Evolutionary conservation across 148 eudicot genomes (phyloP), one percentile per base, ranked within the genome.

Genomic region (Dianthus caryophyllus): DNA sequence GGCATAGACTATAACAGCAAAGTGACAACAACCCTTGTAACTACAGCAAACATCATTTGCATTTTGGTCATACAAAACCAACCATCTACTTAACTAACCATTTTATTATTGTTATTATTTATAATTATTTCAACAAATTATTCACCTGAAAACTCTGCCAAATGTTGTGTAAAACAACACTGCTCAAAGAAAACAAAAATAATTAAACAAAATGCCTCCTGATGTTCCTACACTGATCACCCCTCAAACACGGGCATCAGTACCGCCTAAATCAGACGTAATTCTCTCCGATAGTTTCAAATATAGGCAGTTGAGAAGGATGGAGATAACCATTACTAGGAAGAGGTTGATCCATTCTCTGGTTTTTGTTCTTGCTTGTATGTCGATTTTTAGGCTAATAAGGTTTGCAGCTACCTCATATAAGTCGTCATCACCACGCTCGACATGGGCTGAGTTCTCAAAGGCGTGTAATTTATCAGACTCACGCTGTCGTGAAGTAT

Each of bases 331-430:
- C 31, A 65, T 84, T 21, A 77, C 84, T 29, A 80, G 79, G 51
- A 88, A 60, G 75, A 86, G 84, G 60, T 75, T 89, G 70, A 77
- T 90, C 64, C 86, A 79, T 6, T n/a, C 73, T 25, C 84, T 94
- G 0, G 75, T 94, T 57, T 74, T 88, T 53, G 18, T 81, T 47
- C 79, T 90, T 18, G 81, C 76, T 47, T 70, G 67, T 5, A 66
- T 82, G 61, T 94, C 99, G 29, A 56, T 94, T 65, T 68, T 94
- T 73, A 70, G 96, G 64, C 83, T 94, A 44, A 65, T 90, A 59
- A 78, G 83, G 43, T 78, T 88, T 43, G 78, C 83, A 5, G 69
- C 78, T 46, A 68, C 77, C 33, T 73, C 88, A 24, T 82, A 77
- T 21, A 79, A n/a, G n/a, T n/a, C 86, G 67, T 69, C 78, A 48